Percentiles rank a stretch among this genome's conserved stretches.
Evolutionary conservation across 2,329 filamentous ascomycete species (phyloP).

Genomic region (Penicillium sp.): DNA sequence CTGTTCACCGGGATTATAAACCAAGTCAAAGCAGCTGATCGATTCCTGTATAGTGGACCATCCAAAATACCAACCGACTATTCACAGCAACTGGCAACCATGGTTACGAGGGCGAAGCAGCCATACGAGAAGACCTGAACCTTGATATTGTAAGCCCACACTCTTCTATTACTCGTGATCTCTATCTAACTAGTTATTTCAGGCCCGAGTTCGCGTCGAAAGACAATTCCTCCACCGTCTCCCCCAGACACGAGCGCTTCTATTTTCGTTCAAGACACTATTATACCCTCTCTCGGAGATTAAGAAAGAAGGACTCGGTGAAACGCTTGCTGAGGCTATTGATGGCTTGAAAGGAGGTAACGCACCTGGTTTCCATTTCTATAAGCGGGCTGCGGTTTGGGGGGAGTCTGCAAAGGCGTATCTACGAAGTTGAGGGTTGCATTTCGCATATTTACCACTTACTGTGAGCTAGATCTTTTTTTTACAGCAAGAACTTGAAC

Average conservation of each 20-base stretch:
- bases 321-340: constrained; percentile 62
- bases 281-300: constrained; percentile 43
- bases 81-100: constrained; percentile 26
- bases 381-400: constrained; percentile 65
- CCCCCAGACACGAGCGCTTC: constrained; percentile 23
- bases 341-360: constrained; percentile 64
- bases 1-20: not conserved
- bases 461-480: not conserved
- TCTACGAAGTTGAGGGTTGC: constrained; percentile 41
- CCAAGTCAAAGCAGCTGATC: not conserved
- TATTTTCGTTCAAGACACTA: constrained; percentile 34
- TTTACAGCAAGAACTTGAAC: not conserved
- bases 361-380: constrained; percentile 63
- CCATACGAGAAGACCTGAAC: constrained; percentile 19
- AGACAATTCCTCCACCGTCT: constrained; percentile 30
- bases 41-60: constrained; percentile 16
- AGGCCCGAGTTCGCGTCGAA: constrained; percentile 23
- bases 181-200: not conserved
- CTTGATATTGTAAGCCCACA: constrained; percentile 4
- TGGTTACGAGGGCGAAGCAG: constrained; percentile 27
- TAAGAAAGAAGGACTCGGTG: constrained; percentile 62
- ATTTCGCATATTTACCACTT: not conserved
- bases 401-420: constrained; percentile 61
- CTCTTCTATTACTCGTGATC: not conserved
- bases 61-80: constrained; percentile 21